phyloP scores from a whole-genome alignment of 1,139 yeast species.

The Arxiozyma slooffiae region DNA sequence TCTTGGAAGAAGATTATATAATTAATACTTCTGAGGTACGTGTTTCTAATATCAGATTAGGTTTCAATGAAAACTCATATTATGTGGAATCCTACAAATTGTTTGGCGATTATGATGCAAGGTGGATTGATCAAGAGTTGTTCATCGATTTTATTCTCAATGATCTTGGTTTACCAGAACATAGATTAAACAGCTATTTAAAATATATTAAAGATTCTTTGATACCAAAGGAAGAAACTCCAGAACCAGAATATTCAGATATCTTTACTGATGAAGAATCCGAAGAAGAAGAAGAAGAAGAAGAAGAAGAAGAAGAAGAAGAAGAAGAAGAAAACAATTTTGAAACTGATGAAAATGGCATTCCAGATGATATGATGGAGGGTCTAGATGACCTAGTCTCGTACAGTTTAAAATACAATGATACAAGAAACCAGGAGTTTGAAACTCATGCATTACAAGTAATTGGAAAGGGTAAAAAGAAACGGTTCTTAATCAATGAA shows the following conservation, averaged over 20 bases:
- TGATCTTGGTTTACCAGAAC: constrained; percentile 46
- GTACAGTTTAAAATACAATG: constrained; percentile 36
- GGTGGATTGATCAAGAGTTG: constrained; percentile 50
- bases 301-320: constrained; percentile 28
- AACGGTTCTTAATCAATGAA: constrained; percentile 43
- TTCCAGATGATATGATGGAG: constrained; percentile 35
- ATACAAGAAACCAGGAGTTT: constrained; percentile 28
- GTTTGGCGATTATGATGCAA: constrained; percentile 43
- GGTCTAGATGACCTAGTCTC: constrained; percentile 41
- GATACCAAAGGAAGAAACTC: constrained; percentile 31
- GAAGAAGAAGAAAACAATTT: constrained; percentile 31
- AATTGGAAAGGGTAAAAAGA: constrained; percentile 53
- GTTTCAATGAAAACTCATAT: constrained; percentile 41
- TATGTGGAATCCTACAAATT: constrained; percentile 39
- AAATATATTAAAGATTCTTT: constrained; percentile 38
- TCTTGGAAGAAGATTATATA: constrained; percentile 53
- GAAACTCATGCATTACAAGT: constrained; percentile 38
- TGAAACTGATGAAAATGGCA: constrained; percentile 15
- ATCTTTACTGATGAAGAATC: constrained; percentile 35
- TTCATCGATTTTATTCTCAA: constrained; percentile 41
- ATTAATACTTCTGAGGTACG: constrained; percentile 42
- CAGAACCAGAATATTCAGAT: constrained; percentile 35
- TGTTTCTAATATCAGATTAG: constrained; percentile 47
- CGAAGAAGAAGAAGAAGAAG: constrained; percentile 33
- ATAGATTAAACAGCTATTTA: constrained; percentile 45